A percentile compares a stretch with the other conserved stretches of the same genome.
Conservation (phyloP, 1,284 basidiomycete genomes). For the Moesziomyces sp. region DNA sequence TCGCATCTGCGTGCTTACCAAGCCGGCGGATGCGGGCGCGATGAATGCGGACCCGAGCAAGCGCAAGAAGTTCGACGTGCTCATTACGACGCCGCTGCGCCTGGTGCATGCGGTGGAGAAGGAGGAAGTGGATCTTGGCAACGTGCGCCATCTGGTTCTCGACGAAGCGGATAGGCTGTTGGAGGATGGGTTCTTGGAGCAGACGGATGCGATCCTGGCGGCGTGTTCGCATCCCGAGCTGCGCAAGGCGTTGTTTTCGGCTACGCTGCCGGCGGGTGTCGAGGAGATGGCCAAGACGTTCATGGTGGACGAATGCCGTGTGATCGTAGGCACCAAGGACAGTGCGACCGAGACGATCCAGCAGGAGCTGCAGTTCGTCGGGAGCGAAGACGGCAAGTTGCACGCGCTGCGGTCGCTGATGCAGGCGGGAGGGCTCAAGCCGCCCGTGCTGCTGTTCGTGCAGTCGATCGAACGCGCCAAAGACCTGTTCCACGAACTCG, state of each 20-base stretch:
- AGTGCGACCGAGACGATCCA: conserved; percentile 79
- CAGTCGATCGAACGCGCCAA: conserved; percentile 91
- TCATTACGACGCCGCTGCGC: conserved; percentile 65
- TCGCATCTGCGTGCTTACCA: conserved; percentile 58
- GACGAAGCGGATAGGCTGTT: conserved; percentile 73
- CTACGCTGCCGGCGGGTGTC: conserved; percentile 87
- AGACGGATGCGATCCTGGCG: conserved; percentile 87
- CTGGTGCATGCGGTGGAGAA: conserved; percentile 62
- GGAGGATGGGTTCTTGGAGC: conserved; percentile 84
- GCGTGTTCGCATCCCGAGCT: conserved; percentile 79
- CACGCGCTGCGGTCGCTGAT: conserved; percentile 81
- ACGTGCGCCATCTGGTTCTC: conserved; percentile 58
- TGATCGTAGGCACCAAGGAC: conserved; percentile 74
- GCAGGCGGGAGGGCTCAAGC: conserved; percentile 81
- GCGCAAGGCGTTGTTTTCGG: conserved; percentile 92
- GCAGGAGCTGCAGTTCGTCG: conserved; percentile 89
- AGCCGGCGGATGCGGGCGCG: conserved; percentile 35
- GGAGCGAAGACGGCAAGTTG: conserved; percentile 90
- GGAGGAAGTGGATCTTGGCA: conserved; percentile 56
- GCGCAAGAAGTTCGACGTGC: conserved; percentile 57
- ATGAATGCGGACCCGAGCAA: conserved; percentile 32
- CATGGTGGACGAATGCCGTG: conserved; percentile 70
- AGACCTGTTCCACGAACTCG: conserved; percentile 85
- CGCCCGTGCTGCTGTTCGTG: conserved; percentile 91
- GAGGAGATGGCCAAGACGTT: conserved; percentile 88